phyloP scores from a whole-genome alignment of 2,329 filamentous ascomycete genomes.

The Camillea tinctor region DNA sequence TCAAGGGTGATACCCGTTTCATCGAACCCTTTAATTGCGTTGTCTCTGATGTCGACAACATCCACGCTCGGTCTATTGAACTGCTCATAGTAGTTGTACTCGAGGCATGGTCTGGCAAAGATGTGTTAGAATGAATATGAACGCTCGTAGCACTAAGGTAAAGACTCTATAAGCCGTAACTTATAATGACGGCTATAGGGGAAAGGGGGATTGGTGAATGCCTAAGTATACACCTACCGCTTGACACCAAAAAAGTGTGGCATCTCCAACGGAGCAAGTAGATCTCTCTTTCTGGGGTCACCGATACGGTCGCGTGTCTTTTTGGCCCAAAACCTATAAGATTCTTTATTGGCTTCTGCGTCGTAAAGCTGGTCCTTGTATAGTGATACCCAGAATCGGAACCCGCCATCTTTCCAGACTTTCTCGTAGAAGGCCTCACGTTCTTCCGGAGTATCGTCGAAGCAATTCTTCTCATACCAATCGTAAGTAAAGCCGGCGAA shows the following conservation, averaged over 20 bases:
- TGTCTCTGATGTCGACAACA: slow-evolving; percentile 41
- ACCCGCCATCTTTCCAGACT: slow-evolving; percentile 52
- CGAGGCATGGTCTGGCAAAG: slow-evolving; percentile 35
- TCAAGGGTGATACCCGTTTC: slow-evolving; percentile 40
- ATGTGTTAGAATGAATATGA: not conserved
- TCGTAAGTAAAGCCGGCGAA: slow-evolving; percentile 62
- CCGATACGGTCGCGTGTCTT: slow-evolving; percentile 50
- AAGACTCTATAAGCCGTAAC: no score
- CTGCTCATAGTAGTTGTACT: slow-evolving; percentile 46
- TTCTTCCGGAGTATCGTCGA: slow-evolving; percentile 51
- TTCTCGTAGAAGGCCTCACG: slow-evolving; percentile 48
- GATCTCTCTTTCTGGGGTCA: slow-evolving; percentile 46
- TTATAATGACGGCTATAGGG: not conserved
- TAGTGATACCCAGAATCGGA: slow-evolving; percentile 51
- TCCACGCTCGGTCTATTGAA: slow-evolving; percentile 45
- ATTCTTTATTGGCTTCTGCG: slow-evolving; percentile 47
- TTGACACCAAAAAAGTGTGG: slow-evolving; percentile 41
- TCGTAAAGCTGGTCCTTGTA: slow-evolving; percentile 53
- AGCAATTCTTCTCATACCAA: slow-evolving; percentile 52
- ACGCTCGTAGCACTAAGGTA: not conserved
- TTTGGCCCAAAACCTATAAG: slow-evolving; percentile 55
- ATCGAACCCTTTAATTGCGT: slow-evolving; percentile 40
- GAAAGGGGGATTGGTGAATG: not conserved
- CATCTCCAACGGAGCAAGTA: slow-evolving; percentile 51
- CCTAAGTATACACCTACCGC: not conserved